phyloP scores from a whole-genome alignment of 306 rosid species.

The Fagus sylvatica region DNA sequence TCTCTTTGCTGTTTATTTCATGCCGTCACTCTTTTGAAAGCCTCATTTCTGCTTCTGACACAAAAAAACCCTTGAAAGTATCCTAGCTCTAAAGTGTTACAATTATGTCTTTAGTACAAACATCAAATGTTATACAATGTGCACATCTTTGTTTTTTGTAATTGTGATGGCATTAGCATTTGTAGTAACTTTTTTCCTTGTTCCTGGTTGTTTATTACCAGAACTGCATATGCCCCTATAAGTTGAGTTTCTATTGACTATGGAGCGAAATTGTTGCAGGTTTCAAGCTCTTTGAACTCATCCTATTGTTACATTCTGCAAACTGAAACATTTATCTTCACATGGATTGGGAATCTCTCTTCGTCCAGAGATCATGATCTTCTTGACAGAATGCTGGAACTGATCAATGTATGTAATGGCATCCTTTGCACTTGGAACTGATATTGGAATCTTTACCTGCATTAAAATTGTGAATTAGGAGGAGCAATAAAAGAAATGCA shows the following conservation, averaged over 20 bases:
- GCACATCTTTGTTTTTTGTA: neutral
- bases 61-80: neutral
- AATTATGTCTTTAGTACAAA: neutral
- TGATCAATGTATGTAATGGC: conserved; percentile 61
- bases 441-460: neutral
- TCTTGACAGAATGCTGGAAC: conserved; percentile 80
- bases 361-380: conserved; percentile 81
- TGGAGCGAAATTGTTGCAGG: conserved; percentile 49
- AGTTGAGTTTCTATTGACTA: conserved; percentile 21
- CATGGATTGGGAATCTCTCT: conserved; percentile 90
- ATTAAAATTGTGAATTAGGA: neutral
- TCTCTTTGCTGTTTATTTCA: neutral
- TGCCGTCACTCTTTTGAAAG: neutral
- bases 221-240: neutral
- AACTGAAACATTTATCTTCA: conserved; percentile 56
- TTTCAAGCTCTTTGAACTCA: conserved; percentile 78
- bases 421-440: conserved; percentile 8
- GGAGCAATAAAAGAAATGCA: neutral
- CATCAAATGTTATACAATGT: neutral
- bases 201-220: neutral
- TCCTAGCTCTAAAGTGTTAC: neutral
- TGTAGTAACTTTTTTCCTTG: neutral
- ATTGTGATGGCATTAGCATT: neutral
- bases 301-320: conserved; percentile 90
- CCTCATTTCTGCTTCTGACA: neutral